Conservation (phyloP, 1,284 basidiomycete genomes). For the Sporisorium exsertum region DNA sequence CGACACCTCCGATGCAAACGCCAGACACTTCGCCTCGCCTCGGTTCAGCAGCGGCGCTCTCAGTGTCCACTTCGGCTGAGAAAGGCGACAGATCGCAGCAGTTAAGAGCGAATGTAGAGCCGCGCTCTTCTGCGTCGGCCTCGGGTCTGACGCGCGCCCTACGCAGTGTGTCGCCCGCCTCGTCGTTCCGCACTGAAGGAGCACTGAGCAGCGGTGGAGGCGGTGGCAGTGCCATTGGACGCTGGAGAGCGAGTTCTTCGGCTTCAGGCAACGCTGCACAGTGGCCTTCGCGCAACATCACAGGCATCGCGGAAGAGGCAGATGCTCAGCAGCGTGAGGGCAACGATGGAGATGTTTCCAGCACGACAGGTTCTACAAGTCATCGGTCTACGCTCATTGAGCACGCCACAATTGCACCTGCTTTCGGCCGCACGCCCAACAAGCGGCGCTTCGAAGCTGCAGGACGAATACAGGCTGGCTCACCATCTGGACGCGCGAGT, state of each 20-base stretch:
- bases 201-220: constrained; percentile 9
- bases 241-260: constrained; percentile 36
- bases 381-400: constrained; percentile 44
- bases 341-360: constrained; percentile 29
- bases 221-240: constrained; percentile 8
- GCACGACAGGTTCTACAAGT: constrained; percentile 33
- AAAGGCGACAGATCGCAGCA: constrained; percentile 9
- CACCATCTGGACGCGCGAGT: constrained; percentile 18
- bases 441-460: constrained; percentile 25
- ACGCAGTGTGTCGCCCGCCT: constrained; percentile 32
- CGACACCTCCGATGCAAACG: constrained; percentile 48
- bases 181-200: constrained; percentile 24
- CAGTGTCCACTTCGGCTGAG: constrained; percentile 7
- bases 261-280: constrained; percentile 26
- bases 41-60: constrained; percentile 7
- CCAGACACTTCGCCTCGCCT: constrained; percentile 32
- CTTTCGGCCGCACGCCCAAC: constrained; percentile 41
- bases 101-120: background rate
- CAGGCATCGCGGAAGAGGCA: constrained; percentile 30
- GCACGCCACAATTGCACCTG: constrained; percentile 43
- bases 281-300: constrained; percentile 39
- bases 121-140: constrained; percentile 17
- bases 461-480: constrained; percentile 19
- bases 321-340: constrained; percentile 12
- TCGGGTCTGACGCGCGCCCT: constrained; percentile 52